Evolutionary conservation across 129 eudicot genomes (phyloP).

Genomic region (Smallanthus sonchifolius): DNA sequence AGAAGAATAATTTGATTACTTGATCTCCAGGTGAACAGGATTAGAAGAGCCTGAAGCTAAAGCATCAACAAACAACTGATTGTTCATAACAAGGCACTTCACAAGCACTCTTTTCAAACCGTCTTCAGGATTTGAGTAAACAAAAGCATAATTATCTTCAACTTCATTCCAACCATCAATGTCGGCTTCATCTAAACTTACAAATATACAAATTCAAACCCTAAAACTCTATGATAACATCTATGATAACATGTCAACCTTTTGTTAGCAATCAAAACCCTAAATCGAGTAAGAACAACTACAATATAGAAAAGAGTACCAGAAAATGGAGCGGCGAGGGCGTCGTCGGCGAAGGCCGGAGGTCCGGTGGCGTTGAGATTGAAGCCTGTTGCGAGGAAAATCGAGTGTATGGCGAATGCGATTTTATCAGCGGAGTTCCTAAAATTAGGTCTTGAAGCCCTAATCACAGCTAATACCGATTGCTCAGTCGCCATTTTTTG

Average conservation of each 20-base stretch:
- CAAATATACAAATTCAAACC: neutral
- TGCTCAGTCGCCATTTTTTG: slow-evolving; percentile 59
- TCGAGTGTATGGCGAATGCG: slow-evolving; percentile 60
- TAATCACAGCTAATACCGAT: slow-evolving; percentile 56
- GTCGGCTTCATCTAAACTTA: slow-evolving; percentile 63
- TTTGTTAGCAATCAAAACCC: neutral
- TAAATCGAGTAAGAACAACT: neutral
- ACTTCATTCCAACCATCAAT: slow-evolving; percentile 74
- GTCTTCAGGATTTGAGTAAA: slow-evolving; percentile 52
- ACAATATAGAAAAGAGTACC: slow-evolving; percentile 30
- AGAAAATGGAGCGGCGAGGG: slow-evolving; percentile 45
- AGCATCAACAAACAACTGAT: slow-evolving; percentile 64
- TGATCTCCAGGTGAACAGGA: slow-evolving; percentile 65
- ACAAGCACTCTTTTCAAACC: slow-evolving; percentile 59
- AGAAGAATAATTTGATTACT: slow-evolving; percentile 24
- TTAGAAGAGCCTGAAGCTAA: slow-evolving; percentile 44
- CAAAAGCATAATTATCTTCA: slow-evolving; percentile 72
- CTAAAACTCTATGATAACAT: neutral
- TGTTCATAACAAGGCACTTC: slow-evolving; percentile 70
- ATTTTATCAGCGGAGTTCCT: slow-evolving; percentile 52
- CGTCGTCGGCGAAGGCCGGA: slow-evolving; percentile 65
- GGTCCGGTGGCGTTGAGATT: slow-evolving; percentile 73
- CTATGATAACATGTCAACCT: neutral
- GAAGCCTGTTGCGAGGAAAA: slow-evolving; percentile 64
- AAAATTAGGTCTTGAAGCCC: slow-evolving; percentile 78